phyloP scores from a whole-genome alignment of 75 land plant genomes.

The Picea sitchensis region DNA sequence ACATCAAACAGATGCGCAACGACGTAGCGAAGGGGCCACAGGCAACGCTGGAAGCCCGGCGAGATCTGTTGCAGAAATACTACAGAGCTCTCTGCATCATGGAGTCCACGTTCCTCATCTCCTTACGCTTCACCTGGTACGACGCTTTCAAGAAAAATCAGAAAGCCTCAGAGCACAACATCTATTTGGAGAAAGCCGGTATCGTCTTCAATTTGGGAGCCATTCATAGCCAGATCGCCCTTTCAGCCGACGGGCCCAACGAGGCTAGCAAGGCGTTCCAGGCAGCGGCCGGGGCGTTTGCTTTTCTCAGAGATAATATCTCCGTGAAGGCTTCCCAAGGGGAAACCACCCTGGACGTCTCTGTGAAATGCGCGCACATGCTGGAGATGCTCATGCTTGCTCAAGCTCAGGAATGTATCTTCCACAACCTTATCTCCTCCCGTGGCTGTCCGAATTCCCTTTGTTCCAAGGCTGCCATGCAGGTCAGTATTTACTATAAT shows the following conservation, averaged over 20 bases:
- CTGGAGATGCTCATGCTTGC: constrained; percentile 96
- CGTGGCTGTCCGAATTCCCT: constrained; percentile 69
- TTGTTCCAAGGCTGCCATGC: constrained; percentile 80
- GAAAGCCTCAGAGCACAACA: constrained; percentile 71
- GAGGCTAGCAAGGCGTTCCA: constrained; percentile 80
- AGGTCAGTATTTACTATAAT: constrained; percentile 87
- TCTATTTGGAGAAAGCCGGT: constrained; percentile 93
- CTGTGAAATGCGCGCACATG: constrained; percentile 88
- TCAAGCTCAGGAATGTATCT: constrained; percentile 98
- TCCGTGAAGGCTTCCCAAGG: constrained; percentile 51
- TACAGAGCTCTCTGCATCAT: constrained; percentile 67
- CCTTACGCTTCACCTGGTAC: constrained; percentile 81
- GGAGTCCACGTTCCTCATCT: constrained; percentile 90
- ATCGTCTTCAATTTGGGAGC: constrained; percentile 88
- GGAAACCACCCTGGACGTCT: constrained; percentile 65
- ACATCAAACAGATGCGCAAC: constrained; percentile 49
- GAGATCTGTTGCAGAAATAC: constrained; percentile 72
- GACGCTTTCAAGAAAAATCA: constrained; percentile 82
- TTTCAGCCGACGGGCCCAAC: constrained; percentile 60
- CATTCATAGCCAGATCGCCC: constrained; percentile 77
- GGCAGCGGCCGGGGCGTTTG: constrained; percentile 88
- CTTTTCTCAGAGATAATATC: constrained; percentile 67
- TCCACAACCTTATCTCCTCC: constrained; percentile 74
- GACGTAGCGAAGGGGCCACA: constrained; percentile 53
- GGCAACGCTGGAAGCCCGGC: constrained; percentile 53